Evolutionary conservation across 2,329 filamentous ascomycete genomes (phyloP).

Genomic region (Botrytis squamosa): DNA sequence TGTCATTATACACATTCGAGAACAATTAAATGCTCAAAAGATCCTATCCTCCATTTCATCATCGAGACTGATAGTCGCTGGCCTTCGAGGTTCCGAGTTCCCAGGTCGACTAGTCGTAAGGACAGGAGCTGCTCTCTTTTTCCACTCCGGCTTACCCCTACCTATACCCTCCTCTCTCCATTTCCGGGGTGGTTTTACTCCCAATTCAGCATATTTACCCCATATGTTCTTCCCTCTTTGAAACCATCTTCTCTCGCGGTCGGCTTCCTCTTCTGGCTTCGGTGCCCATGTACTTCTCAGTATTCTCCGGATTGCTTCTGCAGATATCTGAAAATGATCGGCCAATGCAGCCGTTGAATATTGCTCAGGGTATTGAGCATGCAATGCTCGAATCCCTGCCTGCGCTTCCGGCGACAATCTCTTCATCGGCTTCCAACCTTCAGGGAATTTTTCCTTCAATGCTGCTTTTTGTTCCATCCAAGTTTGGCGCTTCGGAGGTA

Average conservation of each 20-base stretch:
- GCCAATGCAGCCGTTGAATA: conserved; percentile 76
- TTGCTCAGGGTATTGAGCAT: conserved; percentile 71
- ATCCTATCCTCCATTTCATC: conserved; percentile 29
- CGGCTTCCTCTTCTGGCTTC: conserved; percentile 52
- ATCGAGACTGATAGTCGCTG: background rate
- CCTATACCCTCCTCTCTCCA: conserved; percentile 51
- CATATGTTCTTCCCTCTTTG: conserved; percentile 60
- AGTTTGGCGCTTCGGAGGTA: conserved; percentile 42
- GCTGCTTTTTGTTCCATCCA: conserved; percentile 79
- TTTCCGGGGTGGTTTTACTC: conserved; percentile 58
- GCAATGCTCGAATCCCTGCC: conserved; percentile 81
- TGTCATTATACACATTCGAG: background rate
- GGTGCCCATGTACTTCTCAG: conserved; percentile 76
- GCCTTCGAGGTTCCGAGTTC: conserved; percentile 11
- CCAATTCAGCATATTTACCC: conserved; percentile 58
- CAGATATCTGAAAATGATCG: conserved; percentile 77
- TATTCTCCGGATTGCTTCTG: conserved; percentile 84
- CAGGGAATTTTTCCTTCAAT: conserved; percentile 73
- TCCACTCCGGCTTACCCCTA: conserved; percentile 34
- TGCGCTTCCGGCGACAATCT: conserved; percentile 88
- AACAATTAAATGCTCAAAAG: conserved; percentile 22
- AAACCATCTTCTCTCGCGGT: conserved; percentile 61
- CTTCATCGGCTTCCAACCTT: conserved; percentile 80
- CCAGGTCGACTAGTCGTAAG: conserved; percentile 28
- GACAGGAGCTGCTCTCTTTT: conserved; percentile 19